Evolutionary conservation across 2,329 filamentous ascomycete genomes (phyloP), one percentile per base, ranked within the genome.

Genomic region (Claviceps sp.): DNA sequence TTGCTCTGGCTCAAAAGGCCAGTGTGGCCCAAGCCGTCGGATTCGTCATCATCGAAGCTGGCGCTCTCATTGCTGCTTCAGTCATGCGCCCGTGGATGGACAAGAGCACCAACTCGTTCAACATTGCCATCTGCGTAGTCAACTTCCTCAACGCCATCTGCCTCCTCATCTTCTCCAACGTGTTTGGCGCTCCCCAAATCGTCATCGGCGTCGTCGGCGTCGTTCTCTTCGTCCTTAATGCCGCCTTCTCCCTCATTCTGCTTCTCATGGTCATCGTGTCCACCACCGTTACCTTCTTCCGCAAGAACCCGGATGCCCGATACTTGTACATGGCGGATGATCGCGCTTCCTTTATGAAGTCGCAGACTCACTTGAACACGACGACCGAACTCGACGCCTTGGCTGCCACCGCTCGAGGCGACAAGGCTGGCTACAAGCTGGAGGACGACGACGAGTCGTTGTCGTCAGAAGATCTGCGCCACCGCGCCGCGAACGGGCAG

Each of bases 241-340:
- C 88, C 11, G 80, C 81, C 50, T 93, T 95, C 64, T 82, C 89
- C 1, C 72, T 91, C 50, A 82, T 95, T 45, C 78, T 95, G 37
- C 75, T 96, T 56, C 74, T 95, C 61, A 82, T 95, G 71, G 81
- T 96, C 49, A 71, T 76, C 54, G 64, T 73, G 76, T 69, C 88
- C n/a, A 72, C 70, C 19, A 62, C 65, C 5, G 61, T 91, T 58
- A 86, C 88, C 47, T 82, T 96, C 63, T 81, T 89, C 65, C 87
- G 88, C 56, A 94, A 94, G 78, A 94, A 96, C 70, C 91, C 91
- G 22, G 91, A 97, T 65, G 88, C 86, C 43, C 84, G 90, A 56
- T 97, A 97, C 70, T 89, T 95, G 69, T 89, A 89, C 61, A 96
- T 97, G 90, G 85, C 86, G 51, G 91, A 97, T 62, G 91, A 97